These are phyloP conservation scores for Wallemia mellicola DNA, from an alignment of 1,284 basidiomycete species.

Conservation along the genomic window DNA sequence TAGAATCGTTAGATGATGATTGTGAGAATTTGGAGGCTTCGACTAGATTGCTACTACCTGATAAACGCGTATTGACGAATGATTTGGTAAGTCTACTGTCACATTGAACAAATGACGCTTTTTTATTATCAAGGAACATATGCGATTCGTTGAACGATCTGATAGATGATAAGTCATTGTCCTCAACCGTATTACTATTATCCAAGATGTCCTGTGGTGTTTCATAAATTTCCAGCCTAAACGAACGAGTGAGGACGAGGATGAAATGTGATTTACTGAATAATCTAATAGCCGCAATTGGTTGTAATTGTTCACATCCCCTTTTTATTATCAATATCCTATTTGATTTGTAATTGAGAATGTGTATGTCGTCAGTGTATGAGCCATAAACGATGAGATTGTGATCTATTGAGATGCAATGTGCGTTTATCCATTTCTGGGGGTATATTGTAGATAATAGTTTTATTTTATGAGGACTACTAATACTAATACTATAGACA, in stretches of 20 bases:
- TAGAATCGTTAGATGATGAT: not conserved
- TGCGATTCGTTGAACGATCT: not conserved
- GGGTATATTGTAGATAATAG: not conserved
- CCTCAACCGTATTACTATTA: not conserved
- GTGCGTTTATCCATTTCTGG: not conserved
- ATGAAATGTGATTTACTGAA: not conserved
- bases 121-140: not conserved
- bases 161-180: not conserved
- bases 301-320: not conserved
- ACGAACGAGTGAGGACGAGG: not conserved
- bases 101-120: not conserved
- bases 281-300: not conserved
- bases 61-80: not conserved
- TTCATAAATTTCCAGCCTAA: no score
- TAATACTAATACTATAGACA: not conserved
- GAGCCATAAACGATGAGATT: not conserved
- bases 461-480: not conserved
- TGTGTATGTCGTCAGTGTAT: not conserved
- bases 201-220: no score
- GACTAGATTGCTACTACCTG: no score
- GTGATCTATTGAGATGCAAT: not conserved
- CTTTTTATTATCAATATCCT: not conserved
- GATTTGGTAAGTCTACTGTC: not conserved
- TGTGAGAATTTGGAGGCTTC: not conserved
- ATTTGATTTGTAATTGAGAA: not conserved